Evolutionary conservation across 1,139 yeast species (phyloP), one percentile per base, ranked within the genome.

Genomic region (Debaryomyces sp.): DNA sequence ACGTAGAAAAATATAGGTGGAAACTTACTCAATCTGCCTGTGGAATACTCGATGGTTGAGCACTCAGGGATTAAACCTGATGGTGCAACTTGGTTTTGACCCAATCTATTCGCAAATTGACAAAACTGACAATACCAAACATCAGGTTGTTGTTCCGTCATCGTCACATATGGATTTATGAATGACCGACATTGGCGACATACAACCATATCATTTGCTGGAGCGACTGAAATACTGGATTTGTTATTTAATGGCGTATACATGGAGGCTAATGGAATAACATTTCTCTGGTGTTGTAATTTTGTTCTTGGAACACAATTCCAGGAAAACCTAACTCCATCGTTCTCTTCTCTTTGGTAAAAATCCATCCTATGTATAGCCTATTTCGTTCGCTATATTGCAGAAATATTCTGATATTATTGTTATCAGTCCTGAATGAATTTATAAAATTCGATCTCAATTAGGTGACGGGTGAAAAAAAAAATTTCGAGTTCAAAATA

Each of bases 281-380:
- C 77, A 45, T 82, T 76, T 43, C 86, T 66, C 26, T 80, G 74
- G 47, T 84, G 83, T 50, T 84, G 87, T 41, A 80, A 72, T 56
- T 78, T 78, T 10, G 86, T 76, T 35, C 81, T 70, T 12, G 94
- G 91, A 47, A 94, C 77, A 44, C 83, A 81, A 67, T 89, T 92
- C 97, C 98, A 94, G 22, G 97, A 81, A 66, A 89, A 82, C 57
- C 98, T 83, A 44, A 91, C 84, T 48, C 98, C 99, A 64, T 92
- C 96, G 50, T 71, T 68, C 64, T 94, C 98, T 69, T 94, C 99
- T 60, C 82, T 80, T 41, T 82, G 81, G 67, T 92, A 98, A 67
- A 91, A 90, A 64, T 85, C 87, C 89, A 55, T 56, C 41, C 43
- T 41, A 21, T 41, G 38, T 35, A 35, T 5, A 35, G 26, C 26